Percentiles rank a stretch among this genome's conserved stretches.
These are phyloP conservation scores for Saccharomyces hybrid DNA, from an alignment of 1,139 yeast species.

Conservation along the genomic window DNA sequence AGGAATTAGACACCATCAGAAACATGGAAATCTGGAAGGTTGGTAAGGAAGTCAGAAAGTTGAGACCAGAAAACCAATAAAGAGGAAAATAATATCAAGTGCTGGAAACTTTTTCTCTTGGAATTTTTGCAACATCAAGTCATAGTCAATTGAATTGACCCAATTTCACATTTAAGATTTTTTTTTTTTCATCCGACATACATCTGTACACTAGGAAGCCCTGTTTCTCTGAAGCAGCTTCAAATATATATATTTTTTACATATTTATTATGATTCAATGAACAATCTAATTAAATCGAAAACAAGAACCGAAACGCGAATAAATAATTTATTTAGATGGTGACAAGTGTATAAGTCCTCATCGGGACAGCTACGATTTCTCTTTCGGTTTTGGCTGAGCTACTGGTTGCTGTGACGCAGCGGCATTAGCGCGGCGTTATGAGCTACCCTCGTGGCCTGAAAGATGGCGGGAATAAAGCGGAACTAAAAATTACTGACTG, in stretches of 20 bases:
- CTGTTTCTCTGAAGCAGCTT: not conserved
- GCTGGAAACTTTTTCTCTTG: conserved; percentile 7
- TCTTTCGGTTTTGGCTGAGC: not conserved
- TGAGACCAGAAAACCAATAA: conserved; percentile 97
- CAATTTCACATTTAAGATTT: not conserved
- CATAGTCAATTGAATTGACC: conserved; percentile 25
- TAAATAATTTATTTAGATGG: not conserved
- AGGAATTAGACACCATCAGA: conserved; percentile 88
- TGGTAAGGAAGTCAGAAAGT: conserved; percentile 98
- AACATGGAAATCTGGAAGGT: conserved; percentile 98
- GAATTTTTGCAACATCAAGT: not conserved
- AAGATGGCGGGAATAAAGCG: not conserved
- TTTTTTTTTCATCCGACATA: not conserved
- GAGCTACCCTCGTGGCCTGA: not conserved
- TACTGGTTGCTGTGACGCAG: not conserved
- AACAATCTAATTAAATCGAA: conserved; percentile 1
- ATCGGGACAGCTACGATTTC: not conserved
- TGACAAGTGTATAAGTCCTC: not conserved
- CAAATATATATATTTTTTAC: not conserved
- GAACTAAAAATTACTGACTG: not conserved
- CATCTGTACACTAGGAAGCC: not conserved
- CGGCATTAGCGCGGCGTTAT: not conserved
- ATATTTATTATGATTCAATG: conserved; percentile 1
- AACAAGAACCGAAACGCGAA: not conserved
- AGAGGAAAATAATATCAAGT: conserved; percentile 2